phyloP scores from a whole-genome alignment of 768 basidiomycete species.

The Termitomyces sp. region DNA sequence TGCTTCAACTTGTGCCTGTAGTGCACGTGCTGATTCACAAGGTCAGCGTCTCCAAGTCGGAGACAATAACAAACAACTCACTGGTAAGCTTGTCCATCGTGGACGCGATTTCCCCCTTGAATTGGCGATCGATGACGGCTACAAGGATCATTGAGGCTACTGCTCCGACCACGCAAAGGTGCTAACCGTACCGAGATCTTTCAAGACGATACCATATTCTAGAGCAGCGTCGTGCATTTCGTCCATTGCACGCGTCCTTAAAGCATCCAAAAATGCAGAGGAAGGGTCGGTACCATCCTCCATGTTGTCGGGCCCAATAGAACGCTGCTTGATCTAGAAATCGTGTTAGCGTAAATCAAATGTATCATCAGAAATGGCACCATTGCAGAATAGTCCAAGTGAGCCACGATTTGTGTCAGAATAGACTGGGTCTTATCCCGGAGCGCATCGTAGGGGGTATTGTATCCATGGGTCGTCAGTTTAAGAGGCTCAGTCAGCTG shows the following conservation, averaged over 20 bases:
- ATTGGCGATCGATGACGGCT: constrained; percentile 86
- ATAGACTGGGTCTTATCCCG: constrained; percentile 85
- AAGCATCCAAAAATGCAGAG: constrained; percentile 77
- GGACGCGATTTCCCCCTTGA: constrained; percentile 83
- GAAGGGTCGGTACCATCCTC: constrained; percentile 68
- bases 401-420: constrained; percentile 81
- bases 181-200: constrained; percentile 59
- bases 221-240: constrained; percentile 78
- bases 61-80: constrained; percentile 10
- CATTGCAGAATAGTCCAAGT: constrained; percentile 53
- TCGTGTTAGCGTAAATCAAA: constrained; percentile 1
- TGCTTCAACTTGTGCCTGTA: constrained; percentile 86
- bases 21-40: constrained; percentile 54
- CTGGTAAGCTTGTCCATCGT: constrained; percentile 82
- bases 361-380: constrained; percentile 14
- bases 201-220: constrained; percentile 80
- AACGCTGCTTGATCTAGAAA: constrained; percentile 70
- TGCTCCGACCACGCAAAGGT: background rate
- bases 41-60: constrained; percentile 6
- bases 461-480: constrained; percentile 81
- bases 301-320: constrained; percentile 70
- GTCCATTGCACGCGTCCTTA: constrained; percentile 82
- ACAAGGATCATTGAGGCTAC: background rate
- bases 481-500: constrained; percentile 47
- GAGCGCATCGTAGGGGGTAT: constrained; percentile 77